Percentiles rank a stretch among this genome's conserved stretches.
These are phyloP conservation scores for Aquanectria penicillioides DNA, from an alignment of 2,329 filamentous ascomycete genomes.

Conservation along the genomic window DNA sequence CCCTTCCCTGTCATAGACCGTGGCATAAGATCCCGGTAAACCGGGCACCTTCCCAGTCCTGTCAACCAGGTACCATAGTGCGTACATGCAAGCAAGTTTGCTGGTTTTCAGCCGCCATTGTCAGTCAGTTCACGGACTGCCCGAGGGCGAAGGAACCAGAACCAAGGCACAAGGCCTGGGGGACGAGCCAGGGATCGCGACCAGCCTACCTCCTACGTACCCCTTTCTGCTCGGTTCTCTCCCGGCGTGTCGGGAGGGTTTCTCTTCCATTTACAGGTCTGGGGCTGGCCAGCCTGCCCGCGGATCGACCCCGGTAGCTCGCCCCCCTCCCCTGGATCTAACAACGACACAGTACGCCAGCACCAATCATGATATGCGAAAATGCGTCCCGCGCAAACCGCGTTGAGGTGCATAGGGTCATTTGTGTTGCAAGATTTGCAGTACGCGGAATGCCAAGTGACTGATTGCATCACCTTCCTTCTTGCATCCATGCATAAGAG, in stretches of 20 bases:
- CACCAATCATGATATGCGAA: background rate
- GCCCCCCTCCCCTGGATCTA: background rate
- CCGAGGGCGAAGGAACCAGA: background rate
- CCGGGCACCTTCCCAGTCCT: background rate
- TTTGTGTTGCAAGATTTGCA: background rate
- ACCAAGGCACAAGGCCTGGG: background rate
- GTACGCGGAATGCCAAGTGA: too few species aligned
- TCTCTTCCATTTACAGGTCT: background rate
- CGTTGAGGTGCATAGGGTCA: background rate
- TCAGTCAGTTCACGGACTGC: background rate
- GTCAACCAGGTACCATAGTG: too few species aligned
- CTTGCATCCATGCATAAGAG: background rate
- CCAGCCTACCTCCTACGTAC: too few species aligned
- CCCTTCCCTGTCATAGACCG: conserved; percentile 7
- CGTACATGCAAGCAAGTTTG: too few species aligned
- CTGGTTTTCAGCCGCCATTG: conserved; percentile 4
- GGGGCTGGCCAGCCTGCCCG: conserved; percentile 12
- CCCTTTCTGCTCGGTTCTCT: conserved; percentile 10
- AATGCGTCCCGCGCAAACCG: background rate
- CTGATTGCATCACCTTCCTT: background rate
- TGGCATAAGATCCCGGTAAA: background rate
- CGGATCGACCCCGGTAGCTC: background rate
- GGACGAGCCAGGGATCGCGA: background rate
- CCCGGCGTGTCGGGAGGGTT: background rate
- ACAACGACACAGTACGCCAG: background rate